Evolutionary conservation across 805 yeast genomes (phyloP).

Genomic region (Kockiozyma suomiensis): DNA sequence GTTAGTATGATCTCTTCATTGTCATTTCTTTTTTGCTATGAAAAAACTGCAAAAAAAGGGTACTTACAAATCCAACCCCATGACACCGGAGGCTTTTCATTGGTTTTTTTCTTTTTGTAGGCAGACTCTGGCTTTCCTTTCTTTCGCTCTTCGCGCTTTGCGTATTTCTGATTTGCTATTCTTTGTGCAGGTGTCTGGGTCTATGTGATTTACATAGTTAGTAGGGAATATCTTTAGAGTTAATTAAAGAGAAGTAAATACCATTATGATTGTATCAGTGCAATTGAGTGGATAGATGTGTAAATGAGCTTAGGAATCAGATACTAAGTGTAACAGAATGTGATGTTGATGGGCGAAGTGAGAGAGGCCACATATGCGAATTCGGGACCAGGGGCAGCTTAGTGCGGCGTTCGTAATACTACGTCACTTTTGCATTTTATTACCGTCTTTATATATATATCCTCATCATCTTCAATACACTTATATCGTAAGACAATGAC

Average conservation of each 20-base stretch:
- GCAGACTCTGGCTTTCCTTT: slow-evolving; percentile 69
- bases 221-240: not conserved
- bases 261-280: not conserved
- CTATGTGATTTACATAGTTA: not conserved
- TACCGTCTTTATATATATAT: not conserved
- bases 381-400: not conserved
- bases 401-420: too few species aligned
- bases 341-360: not conserved
- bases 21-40: too few species aligned
- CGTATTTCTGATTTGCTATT: slow-evolving; percentile 81
- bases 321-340: too few species aligned
- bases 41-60: not conserved
- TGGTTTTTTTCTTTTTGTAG: slow-evolving; percentile 37
- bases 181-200: slow-evolving; percentile 85
- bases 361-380: not conserved
- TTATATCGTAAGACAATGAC: too few species aligned
- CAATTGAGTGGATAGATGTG: too few species aligned
- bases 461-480: too few species aligned
- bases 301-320: too few species aligned
- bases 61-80: slow-evolving; percentile 65
- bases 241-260: not conserved
- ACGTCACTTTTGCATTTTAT: not conserved
- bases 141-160: slow-evolving; percentile 68
- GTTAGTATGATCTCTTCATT: not conserved
- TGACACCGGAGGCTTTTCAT: slow-evolving; percentile 57